These are phyloP conservation scores for Myxozyma neotropica DNA, from an alignment of 805 yeast genomes.

Conservation along the genomic window DNA sequence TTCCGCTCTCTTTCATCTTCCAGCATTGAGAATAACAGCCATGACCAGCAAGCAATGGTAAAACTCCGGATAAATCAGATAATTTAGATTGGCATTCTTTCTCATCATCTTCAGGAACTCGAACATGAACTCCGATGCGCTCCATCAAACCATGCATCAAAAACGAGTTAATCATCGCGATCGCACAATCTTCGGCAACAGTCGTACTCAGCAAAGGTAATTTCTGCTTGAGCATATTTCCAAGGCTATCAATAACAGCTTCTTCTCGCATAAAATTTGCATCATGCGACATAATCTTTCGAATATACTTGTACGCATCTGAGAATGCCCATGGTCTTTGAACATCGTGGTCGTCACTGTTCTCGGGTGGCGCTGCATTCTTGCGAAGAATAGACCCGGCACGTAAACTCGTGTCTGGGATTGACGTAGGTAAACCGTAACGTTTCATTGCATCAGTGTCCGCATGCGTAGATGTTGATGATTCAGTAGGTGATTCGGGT, in stretches of 20 bases:
- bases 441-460: slow-evolving; percentile 19
- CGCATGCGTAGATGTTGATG: slow-evolving; percentile 27
- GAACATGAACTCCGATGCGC: slow-evolving; percentile 1
- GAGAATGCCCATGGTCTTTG: slow-evolving; percentile 26
- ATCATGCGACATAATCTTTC: slow-evolving; percentile 22
- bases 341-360: background rate
- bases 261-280: slow-evolving; percentile 23
- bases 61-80: slow-evolving; percentile 39
- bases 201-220: slow-evolving; percentile 41
- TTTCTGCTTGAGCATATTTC: slow-evolving; percentile 36
- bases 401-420: background rate
- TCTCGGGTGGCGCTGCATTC: background rate
- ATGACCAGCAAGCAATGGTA: slow-evolving; percentile 41
- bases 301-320: slow-evolving; percentile 18
- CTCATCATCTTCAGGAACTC: slow-evolving; percentile 27
- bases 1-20: background rate
- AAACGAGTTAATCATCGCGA: slow-evolving; percentile 37
- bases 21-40: slow-evolving; percentile 42
- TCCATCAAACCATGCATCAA: slow-evolving; percentile 34
- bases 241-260: slow-evolving; percentile 32
- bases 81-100: slow-evolving; percentile 6
- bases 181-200: slow-evolving; percentile 40
- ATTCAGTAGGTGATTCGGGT: slow-evolving; percentile 18
- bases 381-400: background rate
- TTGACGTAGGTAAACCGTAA: slow-evolving; percentile 13